phyloP scores from a whole-genome alignment of 176 grass and related monocot genomes.

The Panicum miliaceum region DNA sequence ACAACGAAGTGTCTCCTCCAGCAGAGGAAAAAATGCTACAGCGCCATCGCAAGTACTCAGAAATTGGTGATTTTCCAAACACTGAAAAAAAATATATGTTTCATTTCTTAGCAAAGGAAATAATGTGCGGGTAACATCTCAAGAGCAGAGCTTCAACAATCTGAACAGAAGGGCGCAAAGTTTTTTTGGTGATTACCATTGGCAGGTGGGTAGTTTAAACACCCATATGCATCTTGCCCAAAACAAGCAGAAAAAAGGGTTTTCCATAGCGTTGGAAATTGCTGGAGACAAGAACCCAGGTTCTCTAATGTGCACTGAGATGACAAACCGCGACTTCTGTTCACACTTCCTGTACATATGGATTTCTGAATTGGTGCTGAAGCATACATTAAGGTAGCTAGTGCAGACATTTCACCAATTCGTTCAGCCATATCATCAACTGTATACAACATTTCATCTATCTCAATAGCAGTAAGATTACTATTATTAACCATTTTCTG shows the following conservation, averaged over 20 bases:
- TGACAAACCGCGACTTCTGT: conserved; percentile 60
- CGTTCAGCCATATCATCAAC: conserved; percentile 90
- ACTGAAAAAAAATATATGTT: conserved; percentile 47
- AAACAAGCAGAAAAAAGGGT: conserved; percentile 76
- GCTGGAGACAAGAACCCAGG: conserved; percentile 62
- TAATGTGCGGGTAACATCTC: neutral
- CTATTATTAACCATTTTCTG: conserved; percentile 48
- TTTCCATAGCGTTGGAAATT: conserved; percentile 82
- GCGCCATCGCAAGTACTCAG: conserved; percentile 85
- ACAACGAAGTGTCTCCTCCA: conserved; percentile 83
- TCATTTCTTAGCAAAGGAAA: conserved; percentile 27
- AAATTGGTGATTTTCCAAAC: conserved; percentile 65
- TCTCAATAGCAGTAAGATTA: conserved; percentile 62
- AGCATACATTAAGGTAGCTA: conserved; percentile 97
- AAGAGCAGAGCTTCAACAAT: conserved; percentile 35
- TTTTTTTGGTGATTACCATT: conserved; percentile 55
- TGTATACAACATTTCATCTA: conserved; percentile 78
- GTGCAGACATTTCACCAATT: conserved; percentile 78
- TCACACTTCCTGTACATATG: conserved; percentile 81
- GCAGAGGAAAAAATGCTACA: conserved; percentile 77
- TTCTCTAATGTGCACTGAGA: conserved; percentile 87
- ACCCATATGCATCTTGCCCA: conserved; percentile 67
- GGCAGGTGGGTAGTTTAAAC: conserved; percentile 56
- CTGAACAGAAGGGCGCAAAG: conserved; percentile 35
- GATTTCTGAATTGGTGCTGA: conserved; percentile 76